Conservation (phyloP, 495 filamentous ascomycete species). For the Penicillium egyptiacum region DNA sequence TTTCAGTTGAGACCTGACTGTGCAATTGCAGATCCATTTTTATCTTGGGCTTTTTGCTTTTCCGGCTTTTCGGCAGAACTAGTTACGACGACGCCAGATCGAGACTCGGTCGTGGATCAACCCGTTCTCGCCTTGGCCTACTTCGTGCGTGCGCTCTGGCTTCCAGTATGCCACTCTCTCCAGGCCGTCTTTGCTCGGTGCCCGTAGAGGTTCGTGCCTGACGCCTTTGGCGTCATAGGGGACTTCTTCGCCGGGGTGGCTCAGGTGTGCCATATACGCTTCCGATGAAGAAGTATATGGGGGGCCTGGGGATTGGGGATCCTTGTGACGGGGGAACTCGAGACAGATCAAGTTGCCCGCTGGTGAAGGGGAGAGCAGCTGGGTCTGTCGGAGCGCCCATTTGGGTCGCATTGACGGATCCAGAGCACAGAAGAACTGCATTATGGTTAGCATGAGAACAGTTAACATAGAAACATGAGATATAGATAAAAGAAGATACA, state of each 20-base stretch:
- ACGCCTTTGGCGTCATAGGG: constrained; percentile 59
- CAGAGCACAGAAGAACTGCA: constrained; percentile 79
- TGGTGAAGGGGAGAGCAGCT: constrained; percentile 58
- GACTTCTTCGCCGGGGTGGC: constrained; percentile 63
- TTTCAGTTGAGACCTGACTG: neutral
- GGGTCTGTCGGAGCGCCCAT: constrained; percentile 68
- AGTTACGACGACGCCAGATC: constrained; percentile 38
- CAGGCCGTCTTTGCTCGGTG: constrained; percentile 47
- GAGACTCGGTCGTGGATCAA: constrained; percentile 39
- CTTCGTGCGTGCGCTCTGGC: constrained; percentile 67
- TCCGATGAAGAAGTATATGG: constrained; percentile 63
- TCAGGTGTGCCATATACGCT: constrained; percentile 66
- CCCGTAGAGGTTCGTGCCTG: constrained; percentile 42
- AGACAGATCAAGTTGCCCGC: constrained; percentile 70
- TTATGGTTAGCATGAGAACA: constrained; percentile 18
- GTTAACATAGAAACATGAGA: constrained; percentile 8
- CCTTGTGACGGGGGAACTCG: constrained; percentile 76
- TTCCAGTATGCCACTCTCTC: constrained; percentile 62
- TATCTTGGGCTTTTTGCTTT: constrained; percentile 4
- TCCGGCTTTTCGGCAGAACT: constrained; percentile 10
- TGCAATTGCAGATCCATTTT: constrained; percentile 9
- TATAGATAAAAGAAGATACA: constrained; percentile 3
- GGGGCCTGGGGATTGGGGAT: constrained; percentile 61
- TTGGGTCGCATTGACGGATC: constrained; percentile 58
- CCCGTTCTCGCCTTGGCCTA: constrained; percentile 35